phyloP scores from a whole-genome alignment of 2,329 filamentous ascomycete genomes.

The Coniochaeta sp. region DNA sequence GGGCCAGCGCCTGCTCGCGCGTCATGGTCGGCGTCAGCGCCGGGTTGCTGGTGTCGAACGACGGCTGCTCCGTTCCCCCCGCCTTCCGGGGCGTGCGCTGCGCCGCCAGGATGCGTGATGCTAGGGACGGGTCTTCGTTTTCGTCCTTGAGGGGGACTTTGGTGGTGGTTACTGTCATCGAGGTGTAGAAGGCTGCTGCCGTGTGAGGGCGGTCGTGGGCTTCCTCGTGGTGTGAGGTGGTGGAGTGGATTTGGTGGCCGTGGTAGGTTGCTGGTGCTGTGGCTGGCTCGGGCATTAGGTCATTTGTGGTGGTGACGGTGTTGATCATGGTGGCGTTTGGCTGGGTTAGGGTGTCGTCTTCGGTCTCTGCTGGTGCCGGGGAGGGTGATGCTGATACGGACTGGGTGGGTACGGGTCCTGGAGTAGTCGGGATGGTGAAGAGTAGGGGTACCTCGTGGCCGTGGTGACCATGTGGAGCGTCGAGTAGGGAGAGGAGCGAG shows the following conservation, averaged over 20 bases:
- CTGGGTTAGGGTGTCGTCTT: conserved; percentile 4
- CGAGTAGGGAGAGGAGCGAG: conserved; percentile 54
- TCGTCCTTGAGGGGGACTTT: conserved; percentile 44
- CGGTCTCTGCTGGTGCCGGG: conserved; percentile 7
- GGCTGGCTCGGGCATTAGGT: conserved; percentile 7
- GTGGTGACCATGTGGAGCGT: conserved; percentile 39
- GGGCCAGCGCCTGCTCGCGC: conserved; percentile 66
- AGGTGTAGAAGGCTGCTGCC: conserved; percentile 39
- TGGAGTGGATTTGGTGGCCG: conserved; percentile 2
- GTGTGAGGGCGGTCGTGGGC: conserved; percentile 32
- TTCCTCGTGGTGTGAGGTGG: conserved; percentile 2
- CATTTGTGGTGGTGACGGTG: background rate
- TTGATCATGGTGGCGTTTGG: background rate
- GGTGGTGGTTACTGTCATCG: conserved; percentile 44
- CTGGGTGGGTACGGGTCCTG: conserved; percentile 20
- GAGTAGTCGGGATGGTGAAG: conserved; percentile 33
- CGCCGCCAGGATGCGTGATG: conserved; percentile 28
- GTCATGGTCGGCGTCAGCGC: conserved; percentile 59
- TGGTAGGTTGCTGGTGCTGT: conserved; percentile 4
- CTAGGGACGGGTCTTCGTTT: conserved; percentile 32
- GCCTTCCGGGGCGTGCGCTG: conserved; percentile 28
- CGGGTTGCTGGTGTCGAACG: conserved; percentile 48
- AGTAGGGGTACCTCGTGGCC: conserved; percentile 16
- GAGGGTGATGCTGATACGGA: background rate
- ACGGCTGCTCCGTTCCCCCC: conserved; percentile 8